Evolutionary conservation across 495 filamentous ascomycete genomes (phyloP).

Genomic region (Aspergillus leporis): DNA sequence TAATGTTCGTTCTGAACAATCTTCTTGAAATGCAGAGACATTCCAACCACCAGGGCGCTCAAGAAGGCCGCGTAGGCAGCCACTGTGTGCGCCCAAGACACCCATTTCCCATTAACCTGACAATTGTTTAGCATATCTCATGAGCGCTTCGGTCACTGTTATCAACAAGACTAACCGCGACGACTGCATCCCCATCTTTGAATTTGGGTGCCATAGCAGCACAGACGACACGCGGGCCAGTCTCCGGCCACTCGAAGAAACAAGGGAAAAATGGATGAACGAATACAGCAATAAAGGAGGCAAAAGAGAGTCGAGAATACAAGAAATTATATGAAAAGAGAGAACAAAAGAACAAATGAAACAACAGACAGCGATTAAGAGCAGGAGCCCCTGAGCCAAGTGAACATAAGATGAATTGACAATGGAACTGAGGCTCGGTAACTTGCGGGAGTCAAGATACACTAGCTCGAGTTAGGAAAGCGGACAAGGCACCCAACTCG

Average conservation of each 20-base stretch:
- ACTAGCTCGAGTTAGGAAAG: slow-evolving; percentile 22
- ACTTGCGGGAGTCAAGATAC: slow-evolving; percentile 16
- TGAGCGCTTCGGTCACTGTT: slow-evolving; percentile 12
- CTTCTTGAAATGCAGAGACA: slow-evolving; percentile 88
- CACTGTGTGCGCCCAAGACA: slow-evolving; percentile 83
- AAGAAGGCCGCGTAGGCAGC: slow-evolving; percentile 89
- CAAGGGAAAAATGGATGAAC: slow-evolving; percentile 22
- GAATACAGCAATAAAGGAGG: slow-evolving; percentile 26
- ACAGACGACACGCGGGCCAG: slow-evolving; percentile 20
- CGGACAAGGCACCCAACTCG: slow-evolving; percentile 15
- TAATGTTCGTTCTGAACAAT: slow-evolving; percentile 98
- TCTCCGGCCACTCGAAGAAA: slow-evolving; percentile 20
- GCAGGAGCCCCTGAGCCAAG: slow-evolving; percentile 39
- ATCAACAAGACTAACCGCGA: slow-evolving; percentile 54
- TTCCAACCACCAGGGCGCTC: slow-evolving; percentile 83
- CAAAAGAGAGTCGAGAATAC: slow-evolving; percentile 40
- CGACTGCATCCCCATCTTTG: slow-evolving; percentile 86
- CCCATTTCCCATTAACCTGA: slow-evolving; percentile 85
- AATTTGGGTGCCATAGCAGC: slow-evolving; percentile 74
- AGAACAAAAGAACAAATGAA: slow-evolving; percentile 21
- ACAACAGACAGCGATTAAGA: slow-evolving; percentile 18
- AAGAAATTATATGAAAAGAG: slow-evolving; percentile 24
- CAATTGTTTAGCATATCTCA: slow-evolving; percentile 6
- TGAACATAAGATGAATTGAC: slow-evolving; percentile 21
- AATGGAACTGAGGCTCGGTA: slow-evolving; percentile 24